Percentiles rank a stretch among this genome's conserved stretches.
These are phyloP conservation scores for Danielia reshetovae DNA, from an alignment of 805 yeast genomes.

Conservation along the genomic window DNA sequence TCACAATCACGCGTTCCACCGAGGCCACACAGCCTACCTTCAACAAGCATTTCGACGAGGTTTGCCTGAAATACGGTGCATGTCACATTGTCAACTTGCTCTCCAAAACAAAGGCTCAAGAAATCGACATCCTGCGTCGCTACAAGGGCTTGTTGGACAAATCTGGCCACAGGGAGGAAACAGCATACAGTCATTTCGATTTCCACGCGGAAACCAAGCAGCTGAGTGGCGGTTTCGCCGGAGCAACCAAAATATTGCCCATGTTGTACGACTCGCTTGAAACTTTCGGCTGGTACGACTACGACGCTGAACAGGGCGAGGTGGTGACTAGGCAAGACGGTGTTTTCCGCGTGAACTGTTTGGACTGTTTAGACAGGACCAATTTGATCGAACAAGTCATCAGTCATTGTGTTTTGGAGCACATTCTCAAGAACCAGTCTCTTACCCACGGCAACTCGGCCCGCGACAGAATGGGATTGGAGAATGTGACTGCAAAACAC, in stretches of 20 bases:
- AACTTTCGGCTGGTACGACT: slow-evolving; percentile 79
- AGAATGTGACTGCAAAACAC: slow-evolving; percentile 13
- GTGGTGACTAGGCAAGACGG: slow-evolving; percentile 79
- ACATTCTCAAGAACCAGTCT: slow-evolving; percentile 8
- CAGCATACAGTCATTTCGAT: slow-evolving; percentile 76
- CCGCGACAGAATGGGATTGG: slow-evolving; percentile 8
- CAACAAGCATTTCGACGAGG: slow-evolving; percentile 68
- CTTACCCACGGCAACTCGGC: slow-evolving; percentile 1
- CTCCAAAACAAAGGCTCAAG: slow-evolving; percentile 70
- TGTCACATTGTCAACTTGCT: slow-evolving; percentile 86
- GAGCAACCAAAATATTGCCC: slow-evolving; percentile 68
- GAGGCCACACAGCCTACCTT: slow-evolving; percentile 94
- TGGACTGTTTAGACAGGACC: slow-evolving; percentile 93
- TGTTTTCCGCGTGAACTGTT: slow-evolving; percentile 86
- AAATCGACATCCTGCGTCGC: slow-evolving; percentile 64
- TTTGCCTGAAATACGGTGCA: slow-evolving; percentile 75
- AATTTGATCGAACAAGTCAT: slow-evolving; percentile 84
- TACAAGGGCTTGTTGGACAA: slow-evolving; percentile 54
- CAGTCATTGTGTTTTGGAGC: slow-evolving; percentile 64
- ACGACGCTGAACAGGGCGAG: slow-evolving; percentile 53
- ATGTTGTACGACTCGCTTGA: slow-evolving; percentile 61
- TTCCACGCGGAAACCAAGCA: slow-evolving; percentile 88
- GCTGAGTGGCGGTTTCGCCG: slow-evolving; percentile 74
- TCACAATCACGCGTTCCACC: slow-evolving; percentile 77
- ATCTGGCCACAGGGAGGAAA: slow-evolving; percentile 27